phyloP scores from a whole-genome alignment of 139 green algal genomes.

The Tetradesmus obliquus region DNA sequence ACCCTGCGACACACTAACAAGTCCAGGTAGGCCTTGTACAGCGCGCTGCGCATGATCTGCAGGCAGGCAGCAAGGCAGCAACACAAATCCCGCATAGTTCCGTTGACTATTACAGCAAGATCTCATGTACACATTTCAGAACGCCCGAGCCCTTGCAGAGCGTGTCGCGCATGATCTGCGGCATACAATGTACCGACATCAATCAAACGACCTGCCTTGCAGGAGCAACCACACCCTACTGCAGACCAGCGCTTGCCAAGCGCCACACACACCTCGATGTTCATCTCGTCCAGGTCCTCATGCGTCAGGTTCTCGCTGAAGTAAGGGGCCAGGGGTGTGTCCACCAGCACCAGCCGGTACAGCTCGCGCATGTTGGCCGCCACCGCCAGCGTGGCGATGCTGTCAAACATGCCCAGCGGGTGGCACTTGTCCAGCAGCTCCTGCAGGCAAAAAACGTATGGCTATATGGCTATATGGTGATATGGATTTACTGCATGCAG shows the following conservation, averaged over 20 bases:
- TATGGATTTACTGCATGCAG: background rate
- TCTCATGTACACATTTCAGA: background rate
- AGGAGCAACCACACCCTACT: background rate
- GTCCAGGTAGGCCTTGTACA: conserved; percentile 99
- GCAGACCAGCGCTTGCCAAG: background rate
- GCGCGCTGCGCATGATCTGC: conserved; percentile 95
- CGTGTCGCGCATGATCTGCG: conserved; percentile 92
- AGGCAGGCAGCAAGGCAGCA: background rate
- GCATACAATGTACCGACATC: background rate
- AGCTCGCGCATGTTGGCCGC: conserved; percentile 97
- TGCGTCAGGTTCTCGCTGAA: conserved; percentile 88
- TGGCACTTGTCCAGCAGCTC: conserved; percentile 99
- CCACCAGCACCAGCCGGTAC: conserved; percentile 96
- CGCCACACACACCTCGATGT: conserved; percentile 83
- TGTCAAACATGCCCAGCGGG: conserved; percentile 98
- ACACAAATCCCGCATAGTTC: background rate
- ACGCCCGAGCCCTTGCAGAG: conserved; percentile 98
- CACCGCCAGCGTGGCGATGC: conserved; percentile 94
- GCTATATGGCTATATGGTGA: background rate
- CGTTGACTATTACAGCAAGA: background rate
- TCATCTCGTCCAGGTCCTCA: conserved; percentile 99
- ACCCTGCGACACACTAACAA: too few species aligned
- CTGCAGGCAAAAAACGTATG: conserved; percentile 56
- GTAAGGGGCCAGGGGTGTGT: conserved; percentile 98
- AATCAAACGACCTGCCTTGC: background rate